Conservation (phyloP, 2,329 filamentous ascomycete species). For the Aspergillus sp. region DNA sequence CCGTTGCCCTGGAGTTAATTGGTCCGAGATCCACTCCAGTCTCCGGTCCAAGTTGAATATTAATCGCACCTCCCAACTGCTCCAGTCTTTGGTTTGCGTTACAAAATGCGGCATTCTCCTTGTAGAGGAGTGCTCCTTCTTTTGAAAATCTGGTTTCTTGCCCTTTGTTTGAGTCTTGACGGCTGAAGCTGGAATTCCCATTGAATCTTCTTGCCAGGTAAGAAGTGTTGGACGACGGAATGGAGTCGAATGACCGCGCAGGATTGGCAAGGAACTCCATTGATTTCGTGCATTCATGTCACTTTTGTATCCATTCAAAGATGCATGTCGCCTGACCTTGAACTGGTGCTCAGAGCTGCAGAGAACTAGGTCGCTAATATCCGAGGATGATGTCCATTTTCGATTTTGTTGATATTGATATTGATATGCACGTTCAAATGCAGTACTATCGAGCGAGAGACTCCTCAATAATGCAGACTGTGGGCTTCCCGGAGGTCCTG, state of each 20-base stretch:
- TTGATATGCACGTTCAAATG: not conserved
- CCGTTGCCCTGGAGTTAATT: conserved; percentile 40
- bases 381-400: not conserved
- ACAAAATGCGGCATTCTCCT: not conserved
- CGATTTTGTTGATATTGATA: not conserved
- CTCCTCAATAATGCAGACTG: conserved; percentile 27
- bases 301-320: not conserved
- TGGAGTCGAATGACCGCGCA: not conserved
- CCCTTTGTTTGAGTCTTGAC: not conserved
- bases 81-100: conserved; percentile 19
- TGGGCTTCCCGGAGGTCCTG: conserved; percentile 38
- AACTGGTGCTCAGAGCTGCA: not conserved
- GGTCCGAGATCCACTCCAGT: conserved; percentile 38
- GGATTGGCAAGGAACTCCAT: not conserved
- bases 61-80: conserved; percentile 37
- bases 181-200: not conserved
- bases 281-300: not conserved
- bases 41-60: conserved; percentile 36
- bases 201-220: not conserved
- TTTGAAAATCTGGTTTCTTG: not conserved
- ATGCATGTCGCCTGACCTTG: not conserved
- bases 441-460: conserved; percentile 14
- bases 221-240: not conserved
- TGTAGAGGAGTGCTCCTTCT: not conserved
- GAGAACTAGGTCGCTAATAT: not conserved